Conservation (phyloP, 495 filamentous ascomycete genomes). For the Xylaria intraflava region DNA sequence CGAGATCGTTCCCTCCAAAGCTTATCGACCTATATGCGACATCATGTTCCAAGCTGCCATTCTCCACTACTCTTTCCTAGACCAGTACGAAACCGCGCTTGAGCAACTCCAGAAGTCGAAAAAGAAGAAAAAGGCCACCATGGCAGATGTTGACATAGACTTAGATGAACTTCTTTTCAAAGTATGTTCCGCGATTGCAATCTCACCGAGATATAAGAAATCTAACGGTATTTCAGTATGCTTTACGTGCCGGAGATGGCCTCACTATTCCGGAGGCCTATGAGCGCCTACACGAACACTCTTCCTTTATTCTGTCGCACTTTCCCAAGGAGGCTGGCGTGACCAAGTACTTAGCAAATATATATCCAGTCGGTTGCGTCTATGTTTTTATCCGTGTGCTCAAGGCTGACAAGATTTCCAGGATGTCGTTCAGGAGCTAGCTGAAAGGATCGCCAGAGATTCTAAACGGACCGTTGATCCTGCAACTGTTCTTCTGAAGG, state of each 20-base stretch:
- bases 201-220: neutral
- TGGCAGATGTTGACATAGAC: constrained; percentile 16
- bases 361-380: constrained; percentile 27
- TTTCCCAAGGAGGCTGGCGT: constrained; percentile 37
- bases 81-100: constrained; percentile 26
- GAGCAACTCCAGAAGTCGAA: constrained; percentile 26
- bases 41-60: constrained; percentile 63
- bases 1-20: constrained; percentile 55
- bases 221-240: constrained; percentile 30
- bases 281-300: constrained; percentile 29
- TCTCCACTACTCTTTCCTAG: constrained; percentile 58
- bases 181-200: constrained; percentile 26
- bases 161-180: constrained; percentile 33
- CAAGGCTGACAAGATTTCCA: neutral
- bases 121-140: constrained; percentile 22
- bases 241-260: constrained; percentile 36
- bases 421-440: constrained; percentile 11
- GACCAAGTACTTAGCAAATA: constrained; percentile 25
- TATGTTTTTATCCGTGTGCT: neutral
- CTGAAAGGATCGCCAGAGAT: constrained; percentile 8
- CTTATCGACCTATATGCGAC: constrained; percentile 56
- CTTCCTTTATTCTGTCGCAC: constrained; percentile 36
- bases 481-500: constrained; percentile 7
- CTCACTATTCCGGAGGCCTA: constrained; percentile 33
- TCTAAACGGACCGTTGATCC: neutral